Evolutionary conservation across 768 basidiomycete genomes (phyloP).

Genomic region (Phlegmacium glaucopus): DNA sequence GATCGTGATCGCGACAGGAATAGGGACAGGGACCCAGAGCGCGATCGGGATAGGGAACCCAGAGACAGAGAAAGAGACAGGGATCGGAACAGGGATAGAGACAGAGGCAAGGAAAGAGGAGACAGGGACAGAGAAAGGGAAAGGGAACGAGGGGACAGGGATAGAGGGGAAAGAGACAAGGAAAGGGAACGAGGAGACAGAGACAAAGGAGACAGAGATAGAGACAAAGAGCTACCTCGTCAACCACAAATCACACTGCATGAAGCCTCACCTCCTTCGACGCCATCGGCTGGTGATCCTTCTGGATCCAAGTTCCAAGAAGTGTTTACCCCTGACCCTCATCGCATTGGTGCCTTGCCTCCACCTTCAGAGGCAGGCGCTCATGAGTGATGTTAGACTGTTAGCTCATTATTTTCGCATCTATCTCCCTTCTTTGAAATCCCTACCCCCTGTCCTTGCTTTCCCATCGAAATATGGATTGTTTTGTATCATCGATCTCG

Average conservation of each 20-base stretch:
- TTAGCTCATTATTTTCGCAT: too few relatives aligned
- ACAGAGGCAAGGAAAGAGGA: constrained; percentile 12
- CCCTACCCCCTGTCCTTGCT: too few relatives aligned
- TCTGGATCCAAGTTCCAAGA: constrained; percentile 25
- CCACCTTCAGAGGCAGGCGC: constrained; percentile 7
- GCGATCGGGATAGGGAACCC: neutral
- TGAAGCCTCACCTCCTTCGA: constrained; percentile 1
- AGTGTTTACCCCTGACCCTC: constrained; percentile 21
- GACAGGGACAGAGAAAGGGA: constrained; percentile 11
- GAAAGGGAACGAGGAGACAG: neutral
- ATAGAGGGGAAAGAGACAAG: constrained; percentile 2
- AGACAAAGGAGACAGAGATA: too few relatives aligned
- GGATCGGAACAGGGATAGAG: constrained; percentile 11
- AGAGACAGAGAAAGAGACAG: constrained; percentile 7
- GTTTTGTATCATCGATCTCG: too few relatives aligned
- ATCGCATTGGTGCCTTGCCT: constrained; percentile 12
- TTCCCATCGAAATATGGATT: too few relatives aligned
- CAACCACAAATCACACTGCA: neutral
- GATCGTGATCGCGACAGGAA: constrained; percentile 1
- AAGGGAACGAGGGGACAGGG: constrained; percentile 4
- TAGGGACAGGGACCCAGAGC: neutral
- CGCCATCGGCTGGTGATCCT: constrained; percentile 11
- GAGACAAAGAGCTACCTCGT: neutral
- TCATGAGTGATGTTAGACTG: too few relatives aligned
- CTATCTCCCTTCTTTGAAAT: too few relatives aligned